Conservation (phyloP, 2,329 filamentous ascomycete genomes). For the Nothophaeocryptopus gaeumannii region DNA sequence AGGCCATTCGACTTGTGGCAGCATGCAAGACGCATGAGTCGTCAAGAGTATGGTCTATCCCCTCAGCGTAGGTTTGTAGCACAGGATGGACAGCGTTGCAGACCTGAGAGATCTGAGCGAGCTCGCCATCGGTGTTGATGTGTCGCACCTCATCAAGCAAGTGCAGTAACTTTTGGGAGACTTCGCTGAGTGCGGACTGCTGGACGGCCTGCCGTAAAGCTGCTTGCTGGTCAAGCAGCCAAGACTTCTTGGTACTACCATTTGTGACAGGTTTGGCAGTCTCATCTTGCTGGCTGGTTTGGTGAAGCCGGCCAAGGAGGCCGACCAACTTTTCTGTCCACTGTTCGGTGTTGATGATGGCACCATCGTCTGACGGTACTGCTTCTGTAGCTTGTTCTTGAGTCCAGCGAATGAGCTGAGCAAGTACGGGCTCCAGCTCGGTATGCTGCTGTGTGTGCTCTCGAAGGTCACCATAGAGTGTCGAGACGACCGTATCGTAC, state of each 20-base stretch:
- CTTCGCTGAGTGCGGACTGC: neutral
- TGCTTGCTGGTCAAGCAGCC: constrained; percentile 46
- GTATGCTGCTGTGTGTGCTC: constrained; percentile 7
- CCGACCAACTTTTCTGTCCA: constrained; percentile 7
- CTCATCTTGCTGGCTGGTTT: constrained; percentile 8
- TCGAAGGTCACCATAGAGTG: neutral
- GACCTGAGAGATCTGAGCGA: constrained; percentile 2
- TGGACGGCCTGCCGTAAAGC: constrained; percentile 1
- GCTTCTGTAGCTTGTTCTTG: constrained; percentile 33
- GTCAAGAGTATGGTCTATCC: constrained; percentile 58
- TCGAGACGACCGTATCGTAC: neutral
- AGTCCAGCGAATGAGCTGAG: constrained; percentile 27
- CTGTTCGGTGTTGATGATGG: neutral
- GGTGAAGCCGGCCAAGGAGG: constrained; percentile 10
- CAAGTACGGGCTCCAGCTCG: constrained; percentile 26
- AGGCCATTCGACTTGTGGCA: constrained; percentile 69
- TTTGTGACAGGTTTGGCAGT: constrained; percentile 53
- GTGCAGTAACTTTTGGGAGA: neutral
- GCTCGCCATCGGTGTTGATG: neutral
- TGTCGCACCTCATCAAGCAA: neutral
- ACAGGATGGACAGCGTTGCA: constrained; percentile 58
- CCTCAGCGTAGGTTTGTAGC: constrained; percentile 66
- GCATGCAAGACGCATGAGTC: constrained; percentile 65
- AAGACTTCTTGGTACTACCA: constrained; percentile 60
- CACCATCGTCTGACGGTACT: neutral